Conservation (phyloP, 805 yeast species). For the Kodamaea nitidulidarum region DNA sequence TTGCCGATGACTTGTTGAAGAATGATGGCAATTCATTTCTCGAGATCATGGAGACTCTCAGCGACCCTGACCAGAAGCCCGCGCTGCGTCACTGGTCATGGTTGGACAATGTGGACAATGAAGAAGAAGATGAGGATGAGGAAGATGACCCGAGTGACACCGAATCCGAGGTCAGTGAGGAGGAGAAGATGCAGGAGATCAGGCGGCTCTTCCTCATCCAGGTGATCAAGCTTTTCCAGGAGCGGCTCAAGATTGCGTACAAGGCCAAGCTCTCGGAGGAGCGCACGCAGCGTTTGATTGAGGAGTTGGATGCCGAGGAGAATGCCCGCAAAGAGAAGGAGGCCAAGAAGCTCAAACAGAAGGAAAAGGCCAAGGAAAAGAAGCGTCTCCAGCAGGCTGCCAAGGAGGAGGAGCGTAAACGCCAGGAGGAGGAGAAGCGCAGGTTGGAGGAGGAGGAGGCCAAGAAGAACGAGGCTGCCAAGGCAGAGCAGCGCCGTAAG, state of each 20-base stretch:
- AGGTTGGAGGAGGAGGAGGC: slow-evolving; percentile 29
- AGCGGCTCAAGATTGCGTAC: slow-evolving; percentile 68
- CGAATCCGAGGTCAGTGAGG: slow-evolving; percentile 43
- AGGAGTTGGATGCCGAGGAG: slow-evolving; percentile 70
- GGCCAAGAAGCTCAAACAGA: slow-evolving; percentile 59
- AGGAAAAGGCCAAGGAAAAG: slow-evolving; percentile 69
- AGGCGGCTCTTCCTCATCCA: slow-evolving; percentile 76
- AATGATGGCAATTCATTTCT: slow-evolving; percentile 77
- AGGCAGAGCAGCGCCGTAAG: slow-evolving; percentile 35
- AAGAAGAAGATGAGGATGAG: slow-evolving; percentile 32
- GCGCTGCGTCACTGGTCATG: slow-evolving; percentile 16
- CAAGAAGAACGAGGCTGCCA: slow-evolving; percentile 30
- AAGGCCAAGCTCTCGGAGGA: slow-evolving; percentile 80
- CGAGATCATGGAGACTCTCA: slow-evolving; percentile 74
- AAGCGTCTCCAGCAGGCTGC: slow-evolving; percentile 58
- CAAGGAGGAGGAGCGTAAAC: slow-evolving; percentile 56
- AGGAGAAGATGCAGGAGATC: slow-evolving; percentile 69
- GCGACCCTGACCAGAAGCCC: slow-evolving; percentile 40
- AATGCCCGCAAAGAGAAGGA: slow-evolving; percentile 60
- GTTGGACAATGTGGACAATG: slow-evolving; percentile 19
- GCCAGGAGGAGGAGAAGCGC: slow-evolving; percentile 51
- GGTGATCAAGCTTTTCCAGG: slow-evolving; percentile 73
- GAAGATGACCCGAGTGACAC: slow-evolving; percentile 38
- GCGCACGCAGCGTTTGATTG: slow-evolving; percentile 55
- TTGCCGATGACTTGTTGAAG: slow-evolving; percentile 76